Evolutionary conservation across 306 rosid genomes (phyloP), one percentile per base, ranked within the genome.

Genomic region (Boehmeria nivea): DNA sequence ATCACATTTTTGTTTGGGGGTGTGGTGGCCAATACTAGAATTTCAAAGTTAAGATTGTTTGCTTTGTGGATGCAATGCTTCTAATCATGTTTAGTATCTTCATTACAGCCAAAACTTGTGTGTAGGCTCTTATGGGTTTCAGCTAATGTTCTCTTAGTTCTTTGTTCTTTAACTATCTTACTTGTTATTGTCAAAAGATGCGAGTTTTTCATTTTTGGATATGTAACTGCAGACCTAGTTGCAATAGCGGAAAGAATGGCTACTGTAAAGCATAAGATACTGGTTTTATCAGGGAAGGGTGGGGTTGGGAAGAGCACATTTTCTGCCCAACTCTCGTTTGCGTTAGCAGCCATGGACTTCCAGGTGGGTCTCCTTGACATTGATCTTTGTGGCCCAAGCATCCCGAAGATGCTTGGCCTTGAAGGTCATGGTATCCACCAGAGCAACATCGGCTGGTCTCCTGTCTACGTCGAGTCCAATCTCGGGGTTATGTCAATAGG

Each of bases 361-460:
- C 95, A 87, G 59, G 96, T 91, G 60, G 99, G 96, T 65, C 96
- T 91, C 67, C 85, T 91, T 21, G 99, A 91, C 69, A 83, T 91
- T 12, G 99, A 91, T 52, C 80, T 91, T 51, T 91, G 99, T 75
- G 99, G 99, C 47, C 99, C 96, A 15, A 87, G 99, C 74, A 83
- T 91, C 66, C 99, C 95, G 14, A 91, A 91, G 78, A 91, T 87
- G 99, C 84, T 91, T 25, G 93, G 93, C 43, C 80, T 91, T 59
- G 95, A 91, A 77, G 87, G 96, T 64, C 93, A 91, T 64, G 93
- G 76, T 55, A 82, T 91, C 66, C 95, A 84, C 67, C 89, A 82
- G 78, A 91, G 99, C 87, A 87, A 82, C 81, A 91, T 91, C 8
- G 99, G 96, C n/a, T 91, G 93, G 93, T 91, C 99, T 46, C 99